A percentile compares a stretch with the other conserved stretches of the same genome.
Evolutionary conservation across 176 grass and related monocot genomes (phyloP).

Genomic region (Tillandsia fasciculata): DNA sequence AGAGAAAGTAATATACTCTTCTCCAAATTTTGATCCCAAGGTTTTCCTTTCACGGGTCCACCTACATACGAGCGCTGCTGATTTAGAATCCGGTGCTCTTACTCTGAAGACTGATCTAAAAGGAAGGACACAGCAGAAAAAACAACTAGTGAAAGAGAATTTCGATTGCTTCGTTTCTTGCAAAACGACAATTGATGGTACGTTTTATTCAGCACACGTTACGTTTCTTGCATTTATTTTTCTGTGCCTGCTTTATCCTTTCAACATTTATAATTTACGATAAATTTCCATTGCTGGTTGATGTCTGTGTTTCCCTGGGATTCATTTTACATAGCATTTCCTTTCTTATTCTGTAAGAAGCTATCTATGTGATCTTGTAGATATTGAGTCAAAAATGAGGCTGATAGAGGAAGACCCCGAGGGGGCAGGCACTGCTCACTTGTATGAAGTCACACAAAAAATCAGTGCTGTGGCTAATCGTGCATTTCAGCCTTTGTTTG

Average conservation of each 20-base stretch:
- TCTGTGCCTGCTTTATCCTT: background rate
- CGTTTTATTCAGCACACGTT: background rate
- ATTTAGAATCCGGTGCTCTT: slow-evolving; percentile 90
- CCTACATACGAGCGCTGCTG: slow-evolving; percentile 89
- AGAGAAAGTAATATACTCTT: slow-evolving; percentile 96
- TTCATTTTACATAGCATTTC: slow-evolving; percentile 6
- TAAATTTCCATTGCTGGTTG: too few species aligned
- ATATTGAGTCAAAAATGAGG: slow-evolving; percentile 88
- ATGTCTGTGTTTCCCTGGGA: background rate
- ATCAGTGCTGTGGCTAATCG: slow-evolving; percentile 73
- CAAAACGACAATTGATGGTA: slow-evolving; percentile 99
- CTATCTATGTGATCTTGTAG: slow-evolving; percentile 23
- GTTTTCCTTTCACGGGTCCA: slow-evolving; percentile 86
- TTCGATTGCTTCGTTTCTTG: slow-evolving; percentile 99
- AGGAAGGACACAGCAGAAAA: slow-evolving; percentile 96
- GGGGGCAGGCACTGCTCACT: slow-evolving; percentile 85
- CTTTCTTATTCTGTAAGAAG: background rate
- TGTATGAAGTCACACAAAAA: slow-evolving; percentile 80
- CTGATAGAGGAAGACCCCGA: slow-evolving; percentile 99
- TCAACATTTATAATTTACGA: too few species aligned
- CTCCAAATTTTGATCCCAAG: slow-evolving; percentile 92
- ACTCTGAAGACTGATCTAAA: slow-evolving; percentile 98
- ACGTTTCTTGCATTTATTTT: background rate
- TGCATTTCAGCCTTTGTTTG: slow-evolving; percentile 95
- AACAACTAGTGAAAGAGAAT: slow-evolving; percentile 98